Percentiles rank a stretch among this genome's conserved stretches.
These are phyloP conservation scores for Trichoderma erinaceum DNA, from an alignment of 495 filamentous ascomycete genomes.

Conservation along the genomic window DNA sequence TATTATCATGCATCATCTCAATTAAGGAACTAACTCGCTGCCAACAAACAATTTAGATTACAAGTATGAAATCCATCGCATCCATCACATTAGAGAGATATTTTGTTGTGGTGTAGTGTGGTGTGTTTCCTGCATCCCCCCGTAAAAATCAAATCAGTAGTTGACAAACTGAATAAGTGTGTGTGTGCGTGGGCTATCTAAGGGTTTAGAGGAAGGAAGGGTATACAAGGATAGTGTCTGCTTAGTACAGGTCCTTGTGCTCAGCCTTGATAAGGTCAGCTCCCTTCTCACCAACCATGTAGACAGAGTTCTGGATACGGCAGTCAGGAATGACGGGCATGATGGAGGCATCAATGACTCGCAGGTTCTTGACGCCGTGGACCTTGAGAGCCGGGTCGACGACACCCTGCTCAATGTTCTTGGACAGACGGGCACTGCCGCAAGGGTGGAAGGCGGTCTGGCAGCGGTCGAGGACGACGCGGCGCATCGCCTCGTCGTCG, in stretches of 20 bases:
- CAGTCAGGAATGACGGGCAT: conserved; percentile 47
- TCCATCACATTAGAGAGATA: neutral
- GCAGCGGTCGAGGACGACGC: conserved; percentile 48
- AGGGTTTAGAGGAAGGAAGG: neutral
- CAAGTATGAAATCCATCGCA: neutral
- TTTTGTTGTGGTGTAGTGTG: neutral
- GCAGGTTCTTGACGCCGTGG: conserved; percentile 42
- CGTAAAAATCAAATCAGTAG: too few relatives aligned
- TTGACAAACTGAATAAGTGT: too few relatives aligned
- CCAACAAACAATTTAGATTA: neutral
- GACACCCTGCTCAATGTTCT: conserved; percentile 44
- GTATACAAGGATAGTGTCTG: neutral
- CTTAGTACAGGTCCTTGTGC: conserved; percentile 1
- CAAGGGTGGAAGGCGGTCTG: conserved; percentile 49
- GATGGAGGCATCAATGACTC: conserved; percentile 42
- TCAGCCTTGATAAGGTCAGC: conserved; percentile 16
- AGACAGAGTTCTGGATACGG: conserved; percentile 44
- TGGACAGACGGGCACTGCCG: conserved; percentile 22
- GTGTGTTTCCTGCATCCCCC: too few relatives aligned
- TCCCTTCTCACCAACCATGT: conserved; percentile 45
- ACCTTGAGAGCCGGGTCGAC: conserved; percentile 41
- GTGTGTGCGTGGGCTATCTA: neutral
- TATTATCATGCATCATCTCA: neutral
- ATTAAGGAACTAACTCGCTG: neutral
- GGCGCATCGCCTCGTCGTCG: conserved; percentile 53